Evolutionary conservation across 2,329 filamentous ascomycete genomes (phyloP).

Genomic region (Aspergillus sp.): DNA sequence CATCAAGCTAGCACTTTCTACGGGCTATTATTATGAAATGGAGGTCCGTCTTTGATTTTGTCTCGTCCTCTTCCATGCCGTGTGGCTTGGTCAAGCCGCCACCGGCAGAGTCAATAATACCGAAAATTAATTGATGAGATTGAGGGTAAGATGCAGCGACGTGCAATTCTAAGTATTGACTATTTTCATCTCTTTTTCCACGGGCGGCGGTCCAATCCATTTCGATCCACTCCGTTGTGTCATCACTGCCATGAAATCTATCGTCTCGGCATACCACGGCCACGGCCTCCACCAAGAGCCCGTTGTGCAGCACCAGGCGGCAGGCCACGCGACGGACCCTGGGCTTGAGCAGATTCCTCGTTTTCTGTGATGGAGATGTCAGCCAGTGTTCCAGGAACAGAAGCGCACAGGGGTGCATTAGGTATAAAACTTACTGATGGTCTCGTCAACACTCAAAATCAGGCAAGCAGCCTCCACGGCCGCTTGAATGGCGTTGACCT

Average conservation of each 20-base stretch:
- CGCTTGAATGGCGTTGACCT: conserved; percentile 95
- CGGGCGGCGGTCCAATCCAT: not conserved
- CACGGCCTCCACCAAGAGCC: conserved; percentile 79
- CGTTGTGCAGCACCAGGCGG: conserved; percentile 84
- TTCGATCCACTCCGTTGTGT: not conserved
- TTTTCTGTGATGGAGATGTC: conserved; percentile 57
- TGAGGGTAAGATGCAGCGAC: conserved; percentile 5
- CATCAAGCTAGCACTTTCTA: not conserved
- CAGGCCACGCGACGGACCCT: conserved; percentile 73
- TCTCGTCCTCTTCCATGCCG: not conserved
- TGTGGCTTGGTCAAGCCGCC: not conserved
- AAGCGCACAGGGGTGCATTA: not conserved
- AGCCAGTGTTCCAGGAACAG: not conserved
- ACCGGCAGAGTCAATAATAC: not conserved
- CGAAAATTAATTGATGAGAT: not conserved
- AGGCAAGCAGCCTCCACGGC: conserved; percentile 93
- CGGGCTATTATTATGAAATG: not conserved
- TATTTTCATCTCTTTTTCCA: conserved; percentile 12
- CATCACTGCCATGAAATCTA: conserved; percentile 16
- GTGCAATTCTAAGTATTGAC: conserved; percentile 10
- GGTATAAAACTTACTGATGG: conserved; percentile 66
- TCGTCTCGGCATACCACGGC: conserved; percentile 75
- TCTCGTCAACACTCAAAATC: conserved; percentile 96
- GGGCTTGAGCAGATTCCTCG: conserved; percentile 83
- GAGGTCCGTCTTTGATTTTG: not conserved